Conservation (phyloP, 2,329 filamentous ascomycete species). For the Aspergillus puulaauensis region DNA sequence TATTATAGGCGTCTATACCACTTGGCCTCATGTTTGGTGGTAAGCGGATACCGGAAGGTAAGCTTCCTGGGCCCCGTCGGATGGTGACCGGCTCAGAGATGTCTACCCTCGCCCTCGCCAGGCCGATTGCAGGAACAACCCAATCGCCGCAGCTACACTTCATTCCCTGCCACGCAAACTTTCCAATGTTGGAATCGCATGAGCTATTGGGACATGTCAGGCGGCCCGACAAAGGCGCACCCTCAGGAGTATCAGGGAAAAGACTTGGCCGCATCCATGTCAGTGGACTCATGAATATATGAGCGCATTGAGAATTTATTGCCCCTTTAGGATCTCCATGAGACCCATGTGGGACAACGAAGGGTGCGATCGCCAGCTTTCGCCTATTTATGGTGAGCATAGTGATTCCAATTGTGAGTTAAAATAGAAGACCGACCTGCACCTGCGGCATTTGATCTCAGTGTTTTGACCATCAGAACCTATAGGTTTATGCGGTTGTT, state of each 20-base stretch:
- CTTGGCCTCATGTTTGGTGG: conserved; percentile 37
- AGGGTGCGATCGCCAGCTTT: conserved; percentile 63
- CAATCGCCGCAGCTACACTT: conserved; percentile 87
- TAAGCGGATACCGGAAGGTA: conserved; percentile 38
- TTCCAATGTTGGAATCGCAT: conserved; percentile 80
- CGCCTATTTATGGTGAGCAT: conserved; percentile 43
- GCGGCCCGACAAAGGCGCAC: conserved; percentile 78
- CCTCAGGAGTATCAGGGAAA: conserved; percentile 46
- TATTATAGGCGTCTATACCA: conserved; percentile 5
- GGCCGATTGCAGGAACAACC: conserved; percentile 86
- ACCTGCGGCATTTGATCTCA: conserved; percentile 89
- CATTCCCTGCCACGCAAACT: conserved; percentile 96
- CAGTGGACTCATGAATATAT: conserved; percentile 87
- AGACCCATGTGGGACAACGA: conserved; percentile 64
- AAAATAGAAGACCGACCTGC: conserved; percentile 59
- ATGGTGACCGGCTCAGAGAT: conserved; percentile 51
- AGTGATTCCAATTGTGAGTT: neutral
- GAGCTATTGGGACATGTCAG: conserved; percentile 76
- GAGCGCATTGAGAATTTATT: conserved; percentile 60
- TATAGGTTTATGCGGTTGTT: conserved; percentile 39
- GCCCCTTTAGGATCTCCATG: conserved; percentile 20
- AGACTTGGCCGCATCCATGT: conserved; percentile 91
- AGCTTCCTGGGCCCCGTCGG: conserved; percentile 19
- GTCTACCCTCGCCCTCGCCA: conserved; percentile 80
- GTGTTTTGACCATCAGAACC: conserved; percentile 24